Percentiles rank a stretch among this genome's conserved stretches.
Evolutionary conservation across 768 basidiomycete species (phyloP).

Genomic region (Tylopilus sp.): DNA sequence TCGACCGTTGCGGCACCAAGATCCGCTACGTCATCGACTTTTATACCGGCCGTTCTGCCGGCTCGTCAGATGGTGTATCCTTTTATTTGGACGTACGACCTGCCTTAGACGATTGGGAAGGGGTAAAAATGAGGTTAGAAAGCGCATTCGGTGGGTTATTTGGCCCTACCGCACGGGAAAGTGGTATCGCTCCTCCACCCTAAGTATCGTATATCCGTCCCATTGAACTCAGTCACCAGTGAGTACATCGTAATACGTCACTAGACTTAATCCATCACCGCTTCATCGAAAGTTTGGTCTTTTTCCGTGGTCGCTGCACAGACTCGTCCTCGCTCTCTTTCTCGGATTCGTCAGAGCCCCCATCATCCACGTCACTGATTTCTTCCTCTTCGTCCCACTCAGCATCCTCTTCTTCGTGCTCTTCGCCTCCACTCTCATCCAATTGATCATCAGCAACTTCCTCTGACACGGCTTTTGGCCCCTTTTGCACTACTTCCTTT

Average conservation of each 20-base stretch:
- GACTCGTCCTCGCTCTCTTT: constrained; percentile 47
- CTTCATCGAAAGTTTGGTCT: constrained; percentile 47
- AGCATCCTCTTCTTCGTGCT: constrained; percentile 34
- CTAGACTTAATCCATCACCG: constrained; percentile 31
- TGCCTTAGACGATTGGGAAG: constrained; percentile 92
- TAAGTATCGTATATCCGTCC: constrained; percentile 12
- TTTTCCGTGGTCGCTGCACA: constrained; percentile 52
- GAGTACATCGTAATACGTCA: constrained; percentile 14
- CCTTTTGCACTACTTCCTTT: constrained; percentile 43
- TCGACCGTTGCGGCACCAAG: constrained; percentile 87
- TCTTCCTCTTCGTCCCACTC: constrained; percentile 63
- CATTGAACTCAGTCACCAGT: background rate
- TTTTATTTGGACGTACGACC: constrained; percentile 96
- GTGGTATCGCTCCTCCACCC: constrained; percentile 14
- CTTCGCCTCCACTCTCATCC: constrained; percentile 42
- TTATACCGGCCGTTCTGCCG: constrained; percentile 73
- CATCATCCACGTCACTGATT: constrained; percentile 52
- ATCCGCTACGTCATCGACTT: constrained; percentile 98
- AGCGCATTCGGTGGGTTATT: constrained; percentile 47
- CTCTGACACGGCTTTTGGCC: constrained; percentile 21
- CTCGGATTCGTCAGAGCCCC: constrained; percentile 39
- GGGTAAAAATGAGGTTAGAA: constrained; percentile 76
- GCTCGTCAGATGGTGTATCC: constrained; percentile 54
- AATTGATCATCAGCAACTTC: constrained; percentile 38
- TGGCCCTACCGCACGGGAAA: constrained; percentile 20